phyloP scores from a whole-genome alignment of 2,329 filamentous ascomycete genomes.

The Talaromyces funiculosus region DNA sequence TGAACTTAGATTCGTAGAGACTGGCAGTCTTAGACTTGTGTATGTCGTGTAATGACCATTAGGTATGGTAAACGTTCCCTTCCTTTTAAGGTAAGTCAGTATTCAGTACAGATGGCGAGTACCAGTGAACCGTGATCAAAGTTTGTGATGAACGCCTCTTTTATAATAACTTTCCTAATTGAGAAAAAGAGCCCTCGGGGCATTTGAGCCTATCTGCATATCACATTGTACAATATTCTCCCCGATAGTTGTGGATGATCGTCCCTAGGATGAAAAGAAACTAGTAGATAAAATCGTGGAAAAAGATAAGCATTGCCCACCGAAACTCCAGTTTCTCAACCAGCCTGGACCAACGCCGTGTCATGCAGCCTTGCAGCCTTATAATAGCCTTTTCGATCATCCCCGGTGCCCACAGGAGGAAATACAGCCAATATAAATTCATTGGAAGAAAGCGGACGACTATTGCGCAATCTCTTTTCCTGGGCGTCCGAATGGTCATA shows the following conservation, averaged over 20 bases:
- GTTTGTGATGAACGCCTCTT: neutral
- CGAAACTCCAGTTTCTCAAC: neutral
- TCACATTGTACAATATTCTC: neutral
- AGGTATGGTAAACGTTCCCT: neutral
- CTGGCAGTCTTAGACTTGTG: neutral
- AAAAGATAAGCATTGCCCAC: neutral
- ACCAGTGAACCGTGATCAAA: neutral
- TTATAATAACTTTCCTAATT: neutral
- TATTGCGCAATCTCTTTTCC: neutral
- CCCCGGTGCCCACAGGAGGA: neutral
- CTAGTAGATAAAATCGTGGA: no score
- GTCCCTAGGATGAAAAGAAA: neutral
- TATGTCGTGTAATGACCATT: neutral
- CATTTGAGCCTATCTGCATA: neutral
- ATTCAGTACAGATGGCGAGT: no score
- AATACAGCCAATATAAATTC: neutral
- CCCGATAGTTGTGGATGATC: neutral
- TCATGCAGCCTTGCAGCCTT: slow-evolving; percentile 1
- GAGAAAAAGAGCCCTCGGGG: neutral
- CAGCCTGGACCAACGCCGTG: neutral
- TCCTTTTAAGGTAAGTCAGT: neutral
- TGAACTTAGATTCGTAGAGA: slow-evolving; percentile 2
- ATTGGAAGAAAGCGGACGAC: neutral
- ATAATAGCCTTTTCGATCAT: neutral
- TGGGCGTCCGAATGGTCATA: slow-evolving; percentile 11